These are phyloP conservation scores for Picea glauca DNA, from an alignment of 75 land plant genomes.

Conservation along the genomic window DNA sequence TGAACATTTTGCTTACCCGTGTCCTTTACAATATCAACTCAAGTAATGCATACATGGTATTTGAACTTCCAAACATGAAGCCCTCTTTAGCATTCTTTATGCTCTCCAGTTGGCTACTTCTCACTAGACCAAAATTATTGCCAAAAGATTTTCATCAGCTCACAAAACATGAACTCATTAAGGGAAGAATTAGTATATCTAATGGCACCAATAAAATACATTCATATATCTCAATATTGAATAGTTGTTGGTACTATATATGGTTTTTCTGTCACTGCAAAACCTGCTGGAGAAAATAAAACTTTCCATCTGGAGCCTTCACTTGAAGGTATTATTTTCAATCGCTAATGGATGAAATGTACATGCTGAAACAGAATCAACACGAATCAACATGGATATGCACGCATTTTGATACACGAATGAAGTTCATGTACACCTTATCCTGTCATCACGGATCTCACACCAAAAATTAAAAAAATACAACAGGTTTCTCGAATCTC, in stretches of 20 bases:
- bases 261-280: background rate
- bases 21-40: background rate
- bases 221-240: background rate
- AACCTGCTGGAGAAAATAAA: background rate
- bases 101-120: background rate
- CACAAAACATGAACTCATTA: background rate
- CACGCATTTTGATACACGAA: too few relatives aligned
- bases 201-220: background rate
- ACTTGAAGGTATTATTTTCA: background rate
- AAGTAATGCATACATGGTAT: background rate
- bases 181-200: background rate
- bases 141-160: background rate
- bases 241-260: background rate
- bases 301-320: background rate
- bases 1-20: background rate
- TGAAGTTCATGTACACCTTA: too few relatives aligned
- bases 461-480: too few relatives aligned
- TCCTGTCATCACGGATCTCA: too few relatives aligned
- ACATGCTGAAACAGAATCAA: background rate
- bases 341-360: background rate
- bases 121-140: background rate
- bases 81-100: background rate
- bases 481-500: too few relatives aligned
- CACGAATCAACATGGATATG: too few relatives aligned
- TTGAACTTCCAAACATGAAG: background rate